A percentile compares a stretch with the other conserved stretches of the same genome.
phyloP scores from a whole-genome alignment of 805 yeast genomes.

The Ogataea nakhonphanomensis region DNA sequence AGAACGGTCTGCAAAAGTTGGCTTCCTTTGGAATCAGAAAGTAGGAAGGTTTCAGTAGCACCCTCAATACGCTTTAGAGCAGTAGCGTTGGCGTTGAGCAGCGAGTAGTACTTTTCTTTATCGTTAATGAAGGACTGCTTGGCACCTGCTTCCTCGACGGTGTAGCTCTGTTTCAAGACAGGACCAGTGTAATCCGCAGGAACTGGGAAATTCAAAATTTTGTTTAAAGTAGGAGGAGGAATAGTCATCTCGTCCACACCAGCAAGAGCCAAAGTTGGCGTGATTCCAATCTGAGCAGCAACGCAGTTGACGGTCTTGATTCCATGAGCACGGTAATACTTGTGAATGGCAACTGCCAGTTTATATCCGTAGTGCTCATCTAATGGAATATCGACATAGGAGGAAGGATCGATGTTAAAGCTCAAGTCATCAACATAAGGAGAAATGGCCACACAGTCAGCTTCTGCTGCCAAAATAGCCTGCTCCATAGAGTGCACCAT shows the following conservation, averaged over 20 bases:
- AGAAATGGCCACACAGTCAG: slow-evolving; percentile 33
- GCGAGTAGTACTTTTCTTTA: slow-evolving; percentile 18
- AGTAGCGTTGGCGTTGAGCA: slow-evolving; percentile 11
- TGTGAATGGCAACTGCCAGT: slow-evolving; percentile 29
- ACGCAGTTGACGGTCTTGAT: slow-evolving; percentile 31
- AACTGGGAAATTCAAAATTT: slow-evolving; percentile 22
- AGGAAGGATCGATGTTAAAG: slow-evolving; percentile 27
- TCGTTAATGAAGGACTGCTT: slow-evolving; percentile 20
- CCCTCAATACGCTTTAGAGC: slow-evolving; percentile 22
- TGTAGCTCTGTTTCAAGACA: slow-evolving; percentile 14
- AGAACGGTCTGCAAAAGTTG: slow-evolving; percentile 16
- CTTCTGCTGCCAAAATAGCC: slow-evolving; percentile 37
- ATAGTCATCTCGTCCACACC: slow-evolving; percentile 37
- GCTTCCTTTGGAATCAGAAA: slow-evolving; percentile 16
- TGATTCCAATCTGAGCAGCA: slow-evolving; percentile 35
- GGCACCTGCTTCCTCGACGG: slow-evolving; percentile 25
- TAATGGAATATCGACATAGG: slow-evolving; percentile 21
- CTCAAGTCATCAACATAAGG: slow-evolving; percentile 34
- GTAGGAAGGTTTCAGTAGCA: slow-evolving; percentile 19
- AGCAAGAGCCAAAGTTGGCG: slow-evolving; percentile 27
- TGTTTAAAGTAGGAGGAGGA: slow-evolving; percentile 30
- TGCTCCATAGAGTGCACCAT: slow-evolving; percentile 36
- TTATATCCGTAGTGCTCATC: slow-evolving; percentile 31
- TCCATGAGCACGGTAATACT: slow-evolving; percentile 32
- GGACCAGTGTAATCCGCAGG: slow-evolving; percentile 28